A percentile compares a stretch with the other conserved stretches of the same genome.
Conservation (phyloP, 352 stramenopile species). For the Phytophthora capsici region DNA sequence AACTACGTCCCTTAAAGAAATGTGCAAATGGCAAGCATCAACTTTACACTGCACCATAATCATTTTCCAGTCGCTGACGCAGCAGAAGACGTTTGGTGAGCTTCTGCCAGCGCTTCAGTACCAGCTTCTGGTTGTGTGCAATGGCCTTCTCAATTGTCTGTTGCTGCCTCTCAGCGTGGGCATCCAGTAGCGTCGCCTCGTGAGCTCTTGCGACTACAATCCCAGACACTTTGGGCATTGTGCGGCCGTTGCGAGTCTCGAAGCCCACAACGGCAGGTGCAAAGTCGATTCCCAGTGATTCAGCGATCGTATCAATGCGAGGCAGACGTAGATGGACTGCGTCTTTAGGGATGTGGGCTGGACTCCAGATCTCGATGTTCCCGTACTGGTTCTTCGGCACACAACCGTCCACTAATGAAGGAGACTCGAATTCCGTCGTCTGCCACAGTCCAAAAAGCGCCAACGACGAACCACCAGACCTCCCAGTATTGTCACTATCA, state of each 20-base stretch:
- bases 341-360: slow-evolving; percentile 60
- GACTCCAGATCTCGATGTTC: slow-evolving; percentile 89
- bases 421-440: slow-evolving; percentile 60
- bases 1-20: neutral
- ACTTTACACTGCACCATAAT: slow-evolving; percentile 64
- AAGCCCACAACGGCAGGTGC: slow-evolving; percentile 84
- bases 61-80: slow-evolving; percentile 72
- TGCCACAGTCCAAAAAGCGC: slow-evolving; percentile 84
- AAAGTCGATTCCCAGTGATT: slow-evolving; percentile 81
- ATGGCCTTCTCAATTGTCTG: slow-evolving; percentile 77
- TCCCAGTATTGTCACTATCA: slow-evolving; percentile 14
- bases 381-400: slow-evolving; percentile 89
- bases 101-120: slow-evolving; percentile 67
- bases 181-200: slow-evolving; percentile 66
- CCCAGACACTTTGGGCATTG: slow-evolving; percentile 72
- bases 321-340: slow-evolving; percentile 69
- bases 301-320: slow-evolving; percentile 67
- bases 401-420: slow-evolving; percentile 57
- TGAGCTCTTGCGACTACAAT: slow-evolving; percentile 65
- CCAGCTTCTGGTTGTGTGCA: slow-evolving; percentile 61
- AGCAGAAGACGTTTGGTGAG: slow-evolving; percentile 75
- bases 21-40: slow-evolving; percentile 14
- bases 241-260: slow-evolving; percentile 68
- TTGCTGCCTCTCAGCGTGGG: slow-evolving; percentile 71
- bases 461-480: slow-evolving; percentile 11